Base-by-base conservation (phyloP, 139 green algal species). In the Pseudopediastrum boryanum region DNA sequence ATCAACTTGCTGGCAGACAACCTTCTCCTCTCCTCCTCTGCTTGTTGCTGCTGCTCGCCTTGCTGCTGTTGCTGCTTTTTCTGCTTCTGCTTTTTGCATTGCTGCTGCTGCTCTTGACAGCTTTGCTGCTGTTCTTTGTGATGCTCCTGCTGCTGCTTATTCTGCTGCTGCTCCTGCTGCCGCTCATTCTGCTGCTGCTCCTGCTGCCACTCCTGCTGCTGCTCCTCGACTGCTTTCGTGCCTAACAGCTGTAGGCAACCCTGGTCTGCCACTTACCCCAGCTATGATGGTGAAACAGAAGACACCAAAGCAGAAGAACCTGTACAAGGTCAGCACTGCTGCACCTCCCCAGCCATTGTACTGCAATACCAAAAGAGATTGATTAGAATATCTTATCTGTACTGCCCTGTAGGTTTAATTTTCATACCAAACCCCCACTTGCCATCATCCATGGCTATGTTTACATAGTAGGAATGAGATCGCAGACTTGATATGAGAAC, bases 1-100 rank as follows among this genome's bases (percentile, higher is more conserved):
- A 41, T 66, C 13, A 36, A 35, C 29, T 69, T 69, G 61, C 61
- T 36, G 61, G n/a, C n/a, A n/a, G n/a, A n/a, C n/a, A n/a, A n/a
- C n/a, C n/a, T n/a, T n/a, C n/a, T n/a, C n/a, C n/a, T n/a, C n/a
- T 50, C 21, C 61, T 42, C 1, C 23, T 39, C 61, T 69, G 58
- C 13, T 16, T 29, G 29, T 1, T 69, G 61, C 61, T 69, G 61
- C n/a, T 69, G 61, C 61, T n/a, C n/a, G 61, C 0, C 23, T 69
- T 36, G 35, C 27, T 31, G 61, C 61, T 41, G 58, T 66, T 8
- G 5, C 54, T 5, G 54, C 51, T 7, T 4, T 7, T 4, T 35
- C 51, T 3, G 8, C 2, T 63, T 4, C 5, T 35, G 54, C 33
- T 63, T 7, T 33, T 4, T 3, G 1, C 33, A 27, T 27, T 63